These are phyloP conservation scores for Brettanomyces naardenensis DNA, from an alignment of 805 yeast species.

Conservation along the genomic window DNA sequence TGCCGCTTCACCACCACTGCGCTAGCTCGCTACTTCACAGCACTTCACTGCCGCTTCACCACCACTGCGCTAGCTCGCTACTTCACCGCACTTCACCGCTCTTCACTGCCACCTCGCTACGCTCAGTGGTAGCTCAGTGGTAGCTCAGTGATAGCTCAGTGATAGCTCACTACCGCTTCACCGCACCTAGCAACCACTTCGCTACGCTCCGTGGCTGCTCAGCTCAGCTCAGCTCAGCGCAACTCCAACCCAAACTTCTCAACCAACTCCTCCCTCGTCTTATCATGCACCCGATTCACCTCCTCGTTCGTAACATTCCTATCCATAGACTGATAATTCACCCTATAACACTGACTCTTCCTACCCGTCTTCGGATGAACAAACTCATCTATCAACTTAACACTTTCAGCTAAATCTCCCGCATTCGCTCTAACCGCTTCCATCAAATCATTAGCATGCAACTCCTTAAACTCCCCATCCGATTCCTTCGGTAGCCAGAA, in stretches of 20 bases:
- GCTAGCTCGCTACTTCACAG: too few species aligned
- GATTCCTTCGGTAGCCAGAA: constrained; percentile 67
- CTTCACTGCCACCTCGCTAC: too few species aligned
- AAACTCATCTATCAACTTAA: constrained; percentile 72
- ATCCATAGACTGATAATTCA: constrained; percentile 94
- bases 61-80: too few species aligned
- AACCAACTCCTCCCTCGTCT: constrained; percentile 52
- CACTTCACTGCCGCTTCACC: too few species aligned
- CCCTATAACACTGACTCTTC: constrained; percentile 78
- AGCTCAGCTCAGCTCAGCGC: too few species aligned
- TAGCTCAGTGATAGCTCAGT: too few species aligned
- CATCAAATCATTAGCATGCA: constrained; percentile 90
- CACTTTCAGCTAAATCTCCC: constrained; percentile 86
- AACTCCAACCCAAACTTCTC: constrained; percentile 49
- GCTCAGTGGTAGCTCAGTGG: too few species aligned
- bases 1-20: too few species aligned
- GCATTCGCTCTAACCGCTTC: constrained; percentile 81
- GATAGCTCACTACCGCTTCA: neutral
- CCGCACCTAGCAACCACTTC: neutral
- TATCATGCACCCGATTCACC: constrained; percentile 63
- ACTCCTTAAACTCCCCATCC: constrained; percentile 9
- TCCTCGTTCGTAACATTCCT: constrained; percentile 82
- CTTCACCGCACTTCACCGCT: too few species aligned
- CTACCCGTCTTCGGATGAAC: constrained; percentile 74
- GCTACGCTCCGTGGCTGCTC: neutral